Evolutionary conservation across 106 monocot species (phyloP).

Genomic region (Acanthochlamys bracteata): DNA sequence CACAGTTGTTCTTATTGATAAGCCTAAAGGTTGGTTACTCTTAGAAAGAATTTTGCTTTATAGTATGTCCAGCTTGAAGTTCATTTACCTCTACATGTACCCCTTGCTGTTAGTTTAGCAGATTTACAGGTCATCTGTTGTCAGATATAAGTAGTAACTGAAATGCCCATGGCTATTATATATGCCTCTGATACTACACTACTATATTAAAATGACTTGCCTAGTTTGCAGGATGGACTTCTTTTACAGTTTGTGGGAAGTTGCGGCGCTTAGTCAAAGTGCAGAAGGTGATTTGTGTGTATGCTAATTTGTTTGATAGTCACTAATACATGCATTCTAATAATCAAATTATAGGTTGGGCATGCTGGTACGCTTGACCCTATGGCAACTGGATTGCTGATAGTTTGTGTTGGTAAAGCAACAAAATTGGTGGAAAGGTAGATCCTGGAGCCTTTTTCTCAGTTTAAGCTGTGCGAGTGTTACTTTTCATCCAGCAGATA

Average conservation of each 20-base stretch:
- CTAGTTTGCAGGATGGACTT: conserved; percentile 80
- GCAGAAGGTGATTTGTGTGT: conserved; percentile 56
- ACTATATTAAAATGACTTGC: no score
- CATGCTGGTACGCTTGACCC: conserved; percentile 98
- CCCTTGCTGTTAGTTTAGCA: no score
- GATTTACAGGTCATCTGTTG: no score
- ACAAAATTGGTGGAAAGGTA: conserved; percentile 91
- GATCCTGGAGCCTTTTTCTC: conserved; percentile 7
- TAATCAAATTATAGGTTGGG: conserved; percentile 53
- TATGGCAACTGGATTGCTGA: conserved; percentile 91
- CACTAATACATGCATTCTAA: not conserved
- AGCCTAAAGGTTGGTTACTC: conserved; percentile 73
- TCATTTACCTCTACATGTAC: no score
- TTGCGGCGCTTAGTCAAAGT: conserved; percentile 79
- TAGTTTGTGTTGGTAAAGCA: conserved; percentile 97
- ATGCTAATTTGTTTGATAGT: not conserved
- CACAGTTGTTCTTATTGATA: conserved; percentile 84
- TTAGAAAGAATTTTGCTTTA: not conserved
- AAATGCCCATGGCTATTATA: no score
- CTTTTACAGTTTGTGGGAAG: conserved; percentile 98
- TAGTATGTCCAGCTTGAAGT: no score
- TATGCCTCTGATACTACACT: no score
- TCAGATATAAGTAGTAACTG: no score
- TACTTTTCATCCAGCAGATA: no score
- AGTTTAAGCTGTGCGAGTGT: not conserved